Conservation (phyloP, 345 rosid species). For the Psidium friedrichsthalianum region DNA sequence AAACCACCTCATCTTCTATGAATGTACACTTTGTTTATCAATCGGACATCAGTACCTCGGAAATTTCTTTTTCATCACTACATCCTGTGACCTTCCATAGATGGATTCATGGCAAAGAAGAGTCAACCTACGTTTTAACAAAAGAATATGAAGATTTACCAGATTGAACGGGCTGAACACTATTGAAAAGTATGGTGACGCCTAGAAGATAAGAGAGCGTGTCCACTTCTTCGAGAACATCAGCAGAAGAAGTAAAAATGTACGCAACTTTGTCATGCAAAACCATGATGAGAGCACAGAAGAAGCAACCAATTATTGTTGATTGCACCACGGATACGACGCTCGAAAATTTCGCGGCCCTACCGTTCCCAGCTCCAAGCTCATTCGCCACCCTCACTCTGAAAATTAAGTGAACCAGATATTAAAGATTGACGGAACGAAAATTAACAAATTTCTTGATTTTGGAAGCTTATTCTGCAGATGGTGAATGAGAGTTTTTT, state of each 20-base stretch:
- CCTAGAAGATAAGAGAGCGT: conserved; percentile 12
- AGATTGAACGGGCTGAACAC: background rate
- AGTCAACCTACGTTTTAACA: too few relatives aligned
- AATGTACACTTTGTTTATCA: background rate
- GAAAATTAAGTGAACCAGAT: background rate
- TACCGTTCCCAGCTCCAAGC: conserved; percentile 28
- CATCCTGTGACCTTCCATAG: background rate
- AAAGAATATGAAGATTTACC: background rate
- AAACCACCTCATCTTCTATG: too few relatives aligned
- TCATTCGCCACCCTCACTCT: conserved; percentile 36
- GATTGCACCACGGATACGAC: conserved; percentile 16
- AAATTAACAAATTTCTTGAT: too few relatives aligned
- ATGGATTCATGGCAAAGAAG: background rate
- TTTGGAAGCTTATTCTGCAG: too few relatives aligned
- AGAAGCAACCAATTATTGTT: conserved; percentile 17
- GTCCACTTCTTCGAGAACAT: conserved; percentile 17
- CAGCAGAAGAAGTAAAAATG: conserved; percentile 16
- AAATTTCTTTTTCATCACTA: background rate
- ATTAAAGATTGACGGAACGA: too few relatives aligned
- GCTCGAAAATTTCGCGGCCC: conserved; percentile 23
- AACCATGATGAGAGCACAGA: conserved; percentile 10
- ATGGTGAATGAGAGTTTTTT: too few relatives aligned
- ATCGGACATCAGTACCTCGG: too few relatives aligned
- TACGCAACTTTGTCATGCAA: conserved; percentile 9
- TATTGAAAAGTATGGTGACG: conserved; percentile 22